Evolutionary conservation across 2,329 filamentous ascomycete species (phyloP).

Genomic region (Sphaceloma murrayae): DNA sequence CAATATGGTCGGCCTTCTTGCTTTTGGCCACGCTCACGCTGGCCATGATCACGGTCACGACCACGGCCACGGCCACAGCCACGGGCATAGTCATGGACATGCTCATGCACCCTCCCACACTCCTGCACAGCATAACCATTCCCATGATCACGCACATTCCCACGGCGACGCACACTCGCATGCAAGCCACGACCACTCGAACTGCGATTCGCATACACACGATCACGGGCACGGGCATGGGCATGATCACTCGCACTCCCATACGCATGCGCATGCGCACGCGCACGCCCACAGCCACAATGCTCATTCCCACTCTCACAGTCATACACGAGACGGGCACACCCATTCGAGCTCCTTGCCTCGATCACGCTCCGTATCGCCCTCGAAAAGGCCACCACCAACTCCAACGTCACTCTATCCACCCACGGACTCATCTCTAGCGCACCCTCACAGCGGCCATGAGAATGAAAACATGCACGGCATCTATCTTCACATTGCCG

Average conservation of each 20-base stretch:
- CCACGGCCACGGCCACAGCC: constrained; percentile 54
- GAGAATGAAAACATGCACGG: constrained; percentile 98
- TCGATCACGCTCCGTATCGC: constrained; percentile 1
- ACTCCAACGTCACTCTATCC: constrained; percentile 19
- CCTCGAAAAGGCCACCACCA: constrained; percentile 8
- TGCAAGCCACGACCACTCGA: constrained; percentile 25
- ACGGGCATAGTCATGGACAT: constrained; percentile 25
- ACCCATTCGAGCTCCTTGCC: no score
- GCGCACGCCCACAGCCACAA: constrained; percentile 14
- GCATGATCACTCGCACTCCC: constrained; percentile 37
- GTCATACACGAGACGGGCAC: constrained; percentile 13
- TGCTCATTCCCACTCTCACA: constrained; percentile 20
- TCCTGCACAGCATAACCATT: constrained; percentile 21
- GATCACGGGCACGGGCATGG: constrained; percentile 23
- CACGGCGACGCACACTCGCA: constrained; percentile 20
- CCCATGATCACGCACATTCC: constrained; percentile 28
- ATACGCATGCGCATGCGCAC: constrained; percentile 46
- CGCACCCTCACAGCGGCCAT: constrained; percentile 42
- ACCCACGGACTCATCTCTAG: constrained; percentile 1
- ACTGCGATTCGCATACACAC: constrained; percentile 30
- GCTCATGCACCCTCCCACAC: no score
- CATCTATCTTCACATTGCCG: constrained; percentile 90
- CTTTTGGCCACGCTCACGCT: constrained; percentile 56
- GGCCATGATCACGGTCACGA: constrained; percentile 38
- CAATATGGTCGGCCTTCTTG: constrained; percentile 84